A percentile compares a stretch with the other conserved stretches of the same genome.
Evolutionary conservation across 2,329 filamentous ascomycete genomes (phyloP).

Genomic region (Neobulgaria alba): DNA sequence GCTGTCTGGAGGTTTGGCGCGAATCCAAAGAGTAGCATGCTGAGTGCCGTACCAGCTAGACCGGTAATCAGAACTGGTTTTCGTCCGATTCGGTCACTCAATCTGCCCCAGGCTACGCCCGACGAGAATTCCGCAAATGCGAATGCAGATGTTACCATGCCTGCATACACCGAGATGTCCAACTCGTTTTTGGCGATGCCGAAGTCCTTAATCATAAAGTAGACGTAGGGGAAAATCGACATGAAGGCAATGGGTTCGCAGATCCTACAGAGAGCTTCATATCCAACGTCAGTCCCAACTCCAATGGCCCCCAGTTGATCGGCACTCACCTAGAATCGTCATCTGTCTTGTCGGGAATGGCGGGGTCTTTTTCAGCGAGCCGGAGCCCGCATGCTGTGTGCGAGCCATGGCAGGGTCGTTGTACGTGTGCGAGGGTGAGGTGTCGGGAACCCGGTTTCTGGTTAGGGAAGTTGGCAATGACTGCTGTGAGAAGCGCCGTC

Average conservation of each 20-base stretch:
- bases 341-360: conserved; percentile 38
- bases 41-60: conserved; percentile 83
- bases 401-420: conserved; percentile 15
- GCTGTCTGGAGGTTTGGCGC: conserved; percentile 74
- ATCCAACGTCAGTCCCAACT: neutral
- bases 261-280: conserved; percentile 77
- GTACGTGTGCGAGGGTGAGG: too few species aligned
- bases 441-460: conserved; percentile 1
- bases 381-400: conserved; percentile 23
- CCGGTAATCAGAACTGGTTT: conserved; percentile 88
- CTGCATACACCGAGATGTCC: conserved; percentile 84
- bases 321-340: conserved; percentile 43
- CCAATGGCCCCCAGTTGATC: neutral
- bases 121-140: conserved; percentile 93
- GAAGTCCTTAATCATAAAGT: conserved; percentile 94
- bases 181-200: conserved; percentile 69
- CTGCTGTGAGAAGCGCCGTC: too few species aligned
- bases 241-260: conserved; percentile 99
- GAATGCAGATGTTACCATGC: conserved; percentile 93
- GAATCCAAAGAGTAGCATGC: conserved; percentile 89
- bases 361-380: conserved; percentile 23
- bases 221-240: conserved; percentile 98
- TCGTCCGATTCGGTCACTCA: conserved; percentile 86
- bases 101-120: conserved; percentile 82
- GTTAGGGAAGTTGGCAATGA: neutral